Percentiles rank a stretch among this genome's conserved stretches.
Evolutionary conservation across 306 rosid species (phyloP).

Genomic region (Lotus japonicus): DNA sequence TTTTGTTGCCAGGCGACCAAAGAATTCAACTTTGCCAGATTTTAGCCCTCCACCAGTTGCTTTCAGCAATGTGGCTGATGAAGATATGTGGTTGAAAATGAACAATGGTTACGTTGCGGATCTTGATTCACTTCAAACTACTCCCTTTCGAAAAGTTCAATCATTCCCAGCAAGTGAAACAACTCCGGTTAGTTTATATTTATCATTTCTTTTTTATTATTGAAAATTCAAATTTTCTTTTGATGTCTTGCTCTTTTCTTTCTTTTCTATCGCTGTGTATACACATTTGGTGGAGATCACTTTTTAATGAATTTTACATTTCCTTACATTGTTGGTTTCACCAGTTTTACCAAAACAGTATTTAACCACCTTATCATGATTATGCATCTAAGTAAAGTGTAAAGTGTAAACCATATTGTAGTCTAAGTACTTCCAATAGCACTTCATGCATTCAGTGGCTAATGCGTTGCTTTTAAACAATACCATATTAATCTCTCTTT

Average conservation of each 20-base stretch:
- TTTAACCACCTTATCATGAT: background rate
- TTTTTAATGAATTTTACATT: background rate
- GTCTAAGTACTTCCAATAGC: background rate
- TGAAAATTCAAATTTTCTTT: background rate
- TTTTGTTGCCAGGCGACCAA: conserved; percentile 72
- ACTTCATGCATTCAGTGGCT: background rate
- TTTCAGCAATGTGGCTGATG: conserved; percentile 78
- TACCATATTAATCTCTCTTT: background rate
- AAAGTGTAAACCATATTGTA: background rate
- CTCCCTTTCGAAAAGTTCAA: conserved; percentile 66
- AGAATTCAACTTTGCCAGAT: conserved; percentile 49
- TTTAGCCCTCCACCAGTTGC: conserved; percentile 75
- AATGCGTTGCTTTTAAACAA: background rate
- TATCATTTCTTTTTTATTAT: background rate
- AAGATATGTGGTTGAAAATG: conserved; percentile 89
- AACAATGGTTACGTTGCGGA: conserved; percentile 76
- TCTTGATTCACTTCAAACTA: conserved; percentile 76
- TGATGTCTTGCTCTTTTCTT: conserved; percentile 13
- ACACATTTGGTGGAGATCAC: background rate
- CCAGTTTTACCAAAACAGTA: background rate
- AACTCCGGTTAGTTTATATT: conserved; percentile 52
- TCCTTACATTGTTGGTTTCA: conserved; percentile 3
- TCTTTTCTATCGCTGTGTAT: background rate
- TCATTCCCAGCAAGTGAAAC: conserved; percentile 55
- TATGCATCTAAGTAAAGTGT: no score